A percentile compares a stretch with the other conserved stretches of the same genome.
Evolutionary conservation across 2,329 filamentous ascomycete genomes (phyloP).

Genomic region (Colletotrichum incanum): DNA sequence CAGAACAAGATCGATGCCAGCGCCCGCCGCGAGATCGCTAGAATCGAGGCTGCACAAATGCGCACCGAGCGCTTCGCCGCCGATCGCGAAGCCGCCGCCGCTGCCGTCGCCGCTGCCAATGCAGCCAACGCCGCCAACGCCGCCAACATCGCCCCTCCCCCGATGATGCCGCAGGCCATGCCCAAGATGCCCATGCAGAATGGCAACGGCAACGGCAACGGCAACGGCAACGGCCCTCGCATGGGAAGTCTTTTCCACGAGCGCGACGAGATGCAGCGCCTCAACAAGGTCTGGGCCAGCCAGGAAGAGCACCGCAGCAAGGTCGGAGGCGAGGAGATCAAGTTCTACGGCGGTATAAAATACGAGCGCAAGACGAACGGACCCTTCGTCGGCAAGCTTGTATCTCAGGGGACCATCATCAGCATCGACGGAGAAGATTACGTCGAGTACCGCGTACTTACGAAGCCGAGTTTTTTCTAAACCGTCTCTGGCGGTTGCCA

Average conservation of each 20-base stretch:
- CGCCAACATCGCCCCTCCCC: slow-evolving; percentile 11
- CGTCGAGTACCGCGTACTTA: slow-evolving; percentile 77
- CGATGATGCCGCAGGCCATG: slow-evolving; percentile 22
- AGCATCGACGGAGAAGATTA: slow-evolving; percentile 78
- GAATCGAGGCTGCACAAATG: slow-evolving; percentile 66
- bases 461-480: slow-evolving; percentile 74
- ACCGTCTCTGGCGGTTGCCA: neutral
- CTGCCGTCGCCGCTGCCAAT: slow-evolving; percentile 51
- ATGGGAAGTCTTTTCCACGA: slow-evolving; percentile 58
- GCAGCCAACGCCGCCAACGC: slow-evolving; percentile 41
- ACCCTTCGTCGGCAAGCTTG: slow-evolving; percentile 75
- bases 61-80: slow-evolving; percentile 66
- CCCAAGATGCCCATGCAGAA: slow-evolving; percentile 34
- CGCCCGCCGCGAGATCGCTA: slow-evolving; percentile 67
- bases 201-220: slow-evolving; percentile 10
- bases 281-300: slow-evolving; percentile 70
- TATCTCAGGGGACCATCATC: slow-evolving; percentile 73
- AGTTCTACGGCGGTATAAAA: slow-evolving; percentile 72
- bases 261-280: slow-evolving; percentile 64
- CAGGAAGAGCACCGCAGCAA: slow-evolving; percentile 66
- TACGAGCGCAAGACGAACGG: slow-evolving; percentile 75
- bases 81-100: slow-evolving; percentile 57
- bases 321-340: slow-evolving; percentile 65
- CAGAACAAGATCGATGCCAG: slow-evolving; percentile 65
- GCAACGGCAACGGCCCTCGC: slow-evolving; percentile 18